Base-by-base conservation (phyloP, 164 flowering plant genomes). In the Hamamelis virginiana region DNA sequence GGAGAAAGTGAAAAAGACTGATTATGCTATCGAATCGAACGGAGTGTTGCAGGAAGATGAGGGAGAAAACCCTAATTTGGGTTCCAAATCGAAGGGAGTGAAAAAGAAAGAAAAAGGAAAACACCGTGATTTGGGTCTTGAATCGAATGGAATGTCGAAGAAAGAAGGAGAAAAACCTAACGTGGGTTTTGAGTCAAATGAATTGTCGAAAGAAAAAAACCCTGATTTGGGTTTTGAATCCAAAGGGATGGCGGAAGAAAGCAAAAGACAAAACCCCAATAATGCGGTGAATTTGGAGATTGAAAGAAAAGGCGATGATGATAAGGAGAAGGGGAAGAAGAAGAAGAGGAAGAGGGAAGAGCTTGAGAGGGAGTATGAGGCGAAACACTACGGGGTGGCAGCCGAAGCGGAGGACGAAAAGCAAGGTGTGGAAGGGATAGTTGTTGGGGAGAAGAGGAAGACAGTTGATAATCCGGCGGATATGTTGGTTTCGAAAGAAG, bases 391-490 rank as follows among this genome's bases (percentile, higher is more conserved):
- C 52, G 92, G 85, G 16, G 76, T 10, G 5, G 72, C 15, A 43
- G 71, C 22, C 50, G 77, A 59, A 21, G 74, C 45, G 60, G 82
- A 71, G 59, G 66, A 62, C 9, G 79, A 59, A n/a, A 76, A 67
- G 46, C 61, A 10, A 53, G 63, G 25, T 19, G 47, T 41, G 44
- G 63, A 45, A 65, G 60, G 66, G 61, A 70, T 66, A 46, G 75
- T 18, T 43, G 81, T 80, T 22, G 98, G 97, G 55, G 78, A 79
- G 84, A 92, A 92, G 87, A 86, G 98, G 86, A 96, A 93, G 75
- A 72, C 67, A 18, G 73, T 71, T 59, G 96, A 90, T 48, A 79
- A 84, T 63, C 79, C 84, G 0, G 80, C 73, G 33, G 88, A 81
- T 59, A 66, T 80, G 83, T 59, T 82, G 80, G 90, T 85, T 22